Evolutionary conservation across 345 rosid genomes (phyloP).

Genomic region (Lagerstroemia speciosa): DNA sequence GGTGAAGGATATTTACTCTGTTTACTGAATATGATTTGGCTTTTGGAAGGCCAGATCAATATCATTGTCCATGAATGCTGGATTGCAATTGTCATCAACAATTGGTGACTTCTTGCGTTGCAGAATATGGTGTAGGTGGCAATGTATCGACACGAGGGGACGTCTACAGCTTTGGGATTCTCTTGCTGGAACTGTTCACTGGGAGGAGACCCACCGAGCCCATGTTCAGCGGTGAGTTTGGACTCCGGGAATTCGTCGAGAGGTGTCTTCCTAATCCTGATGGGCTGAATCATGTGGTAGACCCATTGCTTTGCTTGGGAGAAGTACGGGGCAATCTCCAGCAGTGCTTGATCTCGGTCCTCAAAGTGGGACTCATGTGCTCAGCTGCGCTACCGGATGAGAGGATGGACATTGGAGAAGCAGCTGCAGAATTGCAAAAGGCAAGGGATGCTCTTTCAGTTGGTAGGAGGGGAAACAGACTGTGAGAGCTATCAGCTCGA

Average conservation of each 20-base stretch:
- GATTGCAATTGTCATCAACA: too few species aligned
- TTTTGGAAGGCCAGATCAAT: too few species aligned
- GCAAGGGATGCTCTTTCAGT: background rate
- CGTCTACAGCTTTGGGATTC: background rate
- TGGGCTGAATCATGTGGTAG: too few species aligned
- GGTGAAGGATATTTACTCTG: background rate
- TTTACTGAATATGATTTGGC: too few species aligned
- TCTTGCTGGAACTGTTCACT: background rate
- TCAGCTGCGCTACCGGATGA: slow-evolving; percentile 7
- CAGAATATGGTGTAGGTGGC: background rate
- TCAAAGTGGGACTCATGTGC: slow-evolving; percentile 1
- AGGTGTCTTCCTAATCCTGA: background rate
- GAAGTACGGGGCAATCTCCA: background rate
- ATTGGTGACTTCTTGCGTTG: too few species aligned
- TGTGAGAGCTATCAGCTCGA: background rate
- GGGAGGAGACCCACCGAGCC: slow-evolving; percentile 8
- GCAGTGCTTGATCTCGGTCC: background rate
- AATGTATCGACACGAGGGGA: background rate
- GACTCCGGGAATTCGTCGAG: slow-evolving; percentile 6
- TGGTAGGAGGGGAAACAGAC: background rate
- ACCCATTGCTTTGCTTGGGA: background rate
- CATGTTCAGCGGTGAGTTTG: slow-evolving; percentile 1
- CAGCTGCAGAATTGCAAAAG: background rate
- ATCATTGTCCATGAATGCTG: too few species aligned
- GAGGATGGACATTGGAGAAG: too few species aligned